Evolutionary conservation across 2,329 filamentous ascomycete genomes (phyloP).

Genomic region (Epichloe sp.): DNA sequence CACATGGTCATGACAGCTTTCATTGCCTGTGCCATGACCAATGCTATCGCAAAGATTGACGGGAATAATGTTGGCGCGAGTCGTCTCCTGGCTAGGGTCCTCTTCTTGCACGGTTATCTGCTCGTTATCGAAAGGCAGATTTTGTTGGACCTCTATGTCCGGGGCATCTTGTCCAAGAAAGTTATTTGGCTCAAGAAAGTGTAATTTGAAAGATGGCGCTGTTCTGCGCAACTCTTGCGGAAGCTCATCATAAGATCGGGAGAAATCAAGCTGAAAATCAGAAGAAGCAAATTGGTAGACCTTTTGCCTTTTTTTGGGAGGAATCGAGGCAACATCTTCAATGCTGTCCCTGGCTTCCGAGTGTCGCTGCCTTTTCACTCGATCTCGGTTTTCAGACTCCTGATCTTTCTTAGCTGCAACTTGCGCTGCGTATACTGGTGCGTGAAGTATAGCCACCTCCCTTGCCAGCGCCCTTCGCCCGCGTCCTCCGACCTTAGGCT

Average conservation of each 20-base stretch:
- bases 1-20: not conserved
- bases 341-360: not conserved
- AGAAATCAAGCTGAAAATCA: not conserved
- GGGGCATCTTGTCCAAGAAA: conserved; percentile 4
- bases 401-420: conserved; percentile 19
- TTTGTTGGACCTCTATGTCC: not conserved
- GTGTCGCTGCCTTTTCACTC: conserved; percentile 7
- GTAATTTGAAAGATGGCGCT: not conserved
- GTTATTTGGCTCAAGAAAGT: conserved; percentile 5
- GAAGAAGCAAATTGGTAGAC: not conserved
- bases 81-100: not conserved
- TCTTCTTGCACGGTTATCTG: not conserved
- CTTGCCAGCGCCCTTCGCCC: conserved; percentile 21
- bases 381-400: conserved; percentile 11
- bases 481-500: conserved; percentile 17
- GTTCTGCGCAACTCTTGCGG: not conserved
- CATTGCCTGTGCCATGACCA: not conserved
- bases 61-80: not conserved
- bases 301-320: not conserved
- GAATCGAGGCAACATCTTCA: not conserved
- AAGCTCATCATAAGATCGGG: not conserved
- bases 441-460: conserved; percentile 35
- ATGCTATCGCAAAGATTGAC: not conserved
- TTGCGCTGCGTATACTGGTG: conserved; percentile 35
- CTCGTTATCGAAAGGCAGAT: not conserved